Evolutionary conservation across 768 basidiomycete species (phyloP).

Genomic region (Boletus rex-veris): DNA sequence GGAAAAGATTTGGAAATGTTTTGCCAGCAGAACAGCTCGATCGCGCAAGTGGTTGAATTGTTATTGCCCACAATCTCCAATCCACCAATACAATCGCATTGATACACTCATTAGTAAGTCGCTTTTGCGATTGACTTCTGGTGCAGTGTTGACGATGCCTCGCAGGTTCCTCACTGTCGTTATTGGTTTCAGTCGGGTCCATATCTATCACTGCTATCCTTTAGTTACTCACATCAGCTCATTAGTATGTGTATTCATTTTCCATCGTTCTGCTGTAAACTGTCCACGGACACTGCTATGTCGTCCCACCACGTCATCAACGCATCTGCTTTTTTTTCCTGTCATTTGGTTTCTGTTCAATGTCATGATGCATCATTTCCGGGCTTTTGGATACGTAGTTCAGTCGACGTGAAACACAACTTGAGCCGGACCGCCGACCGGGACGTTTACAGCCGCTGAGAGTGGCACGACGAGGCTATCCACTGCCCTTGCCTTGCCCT

Average conservation of each 20-base stretch:
- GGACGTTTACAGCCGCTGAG: neutral
- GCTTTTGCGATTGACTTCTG: neutral
- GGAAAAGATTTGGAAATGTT: constrained; percentile 81
- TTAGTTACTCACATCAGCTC: constrained; percentile 23
- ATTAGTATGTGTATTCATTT: constrained; percentile 30
- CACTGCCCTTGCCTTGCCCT: constrained; percentile 15
- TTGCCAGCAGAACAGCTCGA: constrained; percentile 87
- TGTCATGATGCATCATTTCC: constrained; percentile 18
- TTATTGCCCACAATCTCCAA: constrained; percentile 51
- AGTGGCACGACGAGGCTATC: constrained; percentile 15
- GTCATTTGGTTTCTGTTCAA: constrained; percentile 9
- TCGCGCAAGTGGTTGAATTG: constrained; percentile 68
- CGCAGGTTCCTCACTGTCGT: constrained; percentile 17
- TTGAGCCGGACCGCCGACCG: neutral
- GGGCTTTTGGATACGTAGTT: neutral
- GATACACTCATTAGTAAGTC: constrained; percentile 24
- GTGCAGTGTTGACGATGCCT: constrained; percentile 10
- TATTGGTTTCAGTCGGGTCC: constrained; percentile 21
- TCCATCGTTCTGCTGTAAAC: constrained; percentile 24
- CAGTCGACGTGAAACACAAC: neutral
- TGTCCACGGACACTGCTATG: constrained; percentile 22
- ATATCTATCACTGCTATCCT: constrained; percentile 28
- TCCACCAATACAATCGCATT: constrained; percentile 29
- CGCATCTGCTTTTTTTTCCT: constrained; percentile 16
- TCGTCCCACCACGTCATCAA: constrained; percentile 23